Evolutionary conservation across 164 flowering plant species (phyloP), one percentile per base, ranked within the genome.

Genomic region (Echeveria elegans): DNA sequence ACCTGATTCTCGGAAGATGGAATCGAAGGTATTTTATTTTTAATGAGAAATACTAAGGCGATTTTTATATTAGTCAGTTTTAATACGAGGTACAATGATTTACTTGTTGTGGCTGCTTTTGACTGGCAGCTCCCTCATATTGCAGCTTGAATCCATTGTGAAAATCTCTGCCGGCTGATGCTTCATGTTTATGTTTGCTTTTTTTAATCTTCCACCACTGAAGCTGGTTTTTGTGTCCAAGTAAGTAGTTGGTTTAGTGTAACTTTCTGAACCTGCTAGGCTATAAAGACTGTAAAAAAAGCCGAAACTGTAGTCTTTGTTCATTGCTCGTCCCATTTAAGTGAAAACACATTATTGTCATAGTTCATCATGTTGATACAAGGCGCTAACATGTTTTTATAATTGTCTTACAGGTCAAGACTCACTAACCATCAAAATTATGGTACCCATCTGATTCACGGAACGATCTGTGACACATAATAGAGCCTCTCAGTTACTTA

Each of bases 191-290:
- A n/a, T n/a, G n/a, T n/a, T n/a, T 28, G 32, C 28, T 14, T 0
- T 56, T 56, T 28, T 56, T 26, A 3, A 2, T 12, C 61, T 56
- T 28, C 61, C 61, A 56, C 61, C 28, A 26, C 32, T 28, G 32
- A 56, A 56, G 61, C 61, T 56, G 18, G 32, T 56, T 56, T 56
- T 56, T 56, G 61, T 32, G 32, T 56, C n/a, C 61, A 56, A 56
- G n/a, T 28, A 56, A 28, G 18, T 56, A 28, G 61, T 2, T 53
- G 61, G 18, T 14, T 8, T 0, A n/a, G n/a, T 23, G 26, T 28
- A 56, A 19, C 16, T 56, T 56, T 56, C 31, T 15, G 15, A 53
- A 9, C 15, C 30, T 26, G 59, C 19, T 28, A 56, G 11, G 18
- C 61, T 8, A 16, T 15, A 28, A 43, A 56, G 30, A 15, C 32